Percentiles rank a stretch among this genome's conserved stretches.
Evolutionary conservation across 352 stramenopile genomes (phyloP).

Genomic region (Phytophthora megakarya): DNA sequence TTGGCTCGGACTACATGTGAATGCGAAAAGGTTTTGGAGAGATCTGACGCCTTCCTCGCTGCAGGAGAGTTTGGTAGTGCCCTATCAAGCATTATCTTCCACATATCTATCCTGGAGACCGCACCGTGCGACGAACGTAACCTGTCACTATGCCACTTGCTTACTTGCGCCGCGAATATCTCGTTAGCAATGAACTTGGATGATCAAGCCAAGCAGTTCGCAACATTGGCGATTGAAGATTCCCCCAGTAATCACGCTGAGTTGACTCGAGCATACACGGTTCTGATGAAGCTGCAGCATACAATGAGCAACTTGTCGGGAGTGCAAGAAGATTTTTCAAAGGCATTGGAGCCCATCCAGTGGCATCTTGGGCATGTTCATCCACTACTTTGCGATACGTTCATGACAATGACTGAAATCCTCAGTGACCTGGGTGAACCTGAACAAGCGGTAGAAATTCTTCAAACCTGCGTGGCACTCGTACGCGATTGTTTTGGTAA

Average conservation of each 20-base stretch:
- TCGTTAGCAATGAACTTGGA: slow-evolving; percentile 35
- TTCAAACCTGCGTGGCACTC: slow-evolving; percentile 34
- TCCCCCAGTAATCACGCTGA: slow-evolving; percentile 34
- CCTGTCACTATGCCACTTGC: slow-evolving; percentile 41
- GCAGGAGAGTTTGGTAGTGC: slow-evolving; percentile 29
- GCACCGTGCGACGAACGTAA: slow-evolving; percentile 37
- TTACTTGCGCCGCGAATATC: slow-evolving; percentile 48
- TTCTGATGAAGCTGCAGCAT: slow-evolving; percentile 46
- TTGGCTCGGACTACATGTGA: slow-evolving; percentile 28
- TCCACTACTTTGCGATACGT: slow-evolving; percentile 45
- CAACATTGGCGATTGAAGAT: slow-evolving; percentile 45
- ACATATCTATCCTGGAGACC: slow-evolving; percentile 45
- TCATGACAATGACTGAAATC: slow-evolving; percentile 59
- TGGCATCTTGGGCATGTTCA: slow-evolving; percentile 51
- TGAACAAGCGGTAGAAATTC: slow-evolving; percentile 29
- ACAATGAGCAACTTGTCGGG: slow-evolving; percentile 18
- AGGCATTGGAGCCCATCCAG: slow-evolving; percentile 39
- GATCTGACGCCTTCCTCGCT: slow-evolving; percentile 29
- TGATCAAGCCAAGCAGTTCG: slow-evolving; percentile 35
- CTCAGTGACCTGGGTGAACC: slow-evolving; percentile 23
- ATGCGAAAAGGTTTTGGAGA: slow-evolving; percentile 37
- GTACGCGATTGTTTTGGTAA: slow-evolving; percentile 53
- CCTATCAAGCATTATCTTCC: slow-evolving; percentile 45
- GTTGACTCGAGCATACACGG: slow-evolving; percentile 29
- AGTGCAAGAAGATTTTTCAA: slow-evolving; percentile 27